Percentiles rank a stretch among this genome's conserved stretches.
These are phyloP conservation scores for Amauroascus niger DNA, from an alignment of 2,329 filamentous ascomycete genomes.

Conservation along the genomic window DNA sequence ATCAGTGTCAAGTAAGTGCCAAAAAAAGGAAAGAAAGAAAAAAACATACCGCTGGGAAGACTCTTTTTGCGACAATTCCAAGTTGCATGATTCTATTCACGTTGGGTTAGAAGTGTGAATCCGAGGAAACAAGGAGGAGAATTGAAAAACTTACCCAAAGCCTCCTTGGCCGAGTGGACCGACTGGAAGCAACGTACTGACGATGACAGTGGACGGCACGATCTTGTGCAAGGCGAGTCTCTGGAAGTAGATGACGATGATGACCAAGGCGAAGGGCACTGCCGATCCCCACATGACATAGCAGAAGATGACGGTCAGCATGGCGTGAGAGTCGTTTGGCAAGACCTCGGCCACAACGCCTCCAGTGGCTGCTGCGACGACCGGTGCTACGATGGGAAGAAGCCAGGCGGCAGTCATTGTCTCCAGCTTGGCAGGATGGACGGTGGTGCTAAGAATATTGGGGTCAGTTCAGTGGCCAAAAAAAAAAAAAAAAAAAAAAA, in stretches of 20 bases:
- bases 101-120: neutral
- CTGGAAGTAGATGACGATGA: slow-evolving; percentile 60
- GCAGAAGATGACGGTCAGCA: slow-evolving; percentile 53
- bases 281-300: slow-evolving; percentile 63
- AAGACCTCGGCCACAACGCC: slow-evolving; percentile 54
- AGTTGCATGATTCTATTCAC: slow-evolving; percentile 40
- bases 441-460: slow-evolving; percentile 11
- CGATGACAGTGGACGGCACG: slow-evolving; percentile 56
- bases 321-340: slow-evolving; percentile 44
- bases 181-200: slow-evolving; percentile 57
- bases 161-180: slow-evolving; percentile 58
- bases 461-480: neutral
- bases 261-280: slow-evolving; percentile 50
- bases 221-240: slow-evolving; percentile 57
- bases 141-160: slow-evolving; percentile 36
- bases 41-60: slow-evolving; percentile 30
- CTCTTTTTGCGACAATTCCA: slow-evolving; percentile 34
- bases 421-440: slow-evolving; percentile 32
- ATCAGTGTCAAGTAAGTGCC: neutral
- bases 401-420: slow-evolving; percentile 57
- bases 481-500: neutral
- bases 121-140: slow-evolving; percentile 19
- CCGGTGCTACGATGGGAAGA: slow-evolving; percentile 56
- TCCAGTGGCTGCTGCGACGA: slow-evolving; percentile 57
- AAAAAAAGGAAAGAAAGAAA: slow-evolving; percentile 10